A percentile compares a stretch with the other conserved stretches of the same genome.
Conservation (phyloP, 148 eudicot genomes). For the Tetragonia tetragonoides region DNA sequence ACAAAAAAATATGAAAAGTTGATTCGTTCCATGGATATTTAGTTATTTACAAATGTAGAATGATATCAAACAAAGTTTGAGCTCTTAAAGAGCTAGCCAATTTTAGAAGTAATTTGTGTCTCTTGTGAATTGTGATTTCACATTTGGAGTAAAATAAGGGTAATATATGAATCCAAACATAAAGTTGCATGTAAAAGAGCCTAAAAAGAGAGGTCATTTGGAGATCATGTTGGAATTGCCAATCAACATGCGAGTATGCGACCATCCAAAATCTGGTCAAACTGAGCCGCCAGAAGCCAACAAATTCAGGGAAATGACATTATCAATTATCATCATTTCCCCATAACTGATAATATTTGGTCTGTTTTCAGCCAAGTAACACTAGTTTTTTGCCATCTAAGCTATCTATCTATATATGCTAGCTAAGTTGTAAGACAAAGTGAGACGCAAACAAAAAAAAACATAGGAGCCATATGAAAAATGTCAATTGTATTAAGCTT, state of each 20-base stretch:
- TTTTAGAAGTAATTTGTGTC: too few species aligned
- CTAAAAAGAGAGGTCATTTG: background rate
- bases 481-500: background rate
- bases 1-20: too few species aligned
- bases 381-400: background rate
- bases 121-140: too few species aligned
- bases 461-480: background rate
- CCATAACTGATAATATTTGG: background rate
- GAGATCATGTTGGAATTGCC: slow-evolving; percentile 22
- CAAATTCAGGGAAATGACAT: background rate
- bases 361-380: slow-evolving; percentile 21
- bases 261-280: slow-evolving; percentile 13
- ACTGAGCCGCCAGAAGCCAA: slow-evolving; percentile 10
- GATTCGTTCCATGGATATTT: too few species aligned
- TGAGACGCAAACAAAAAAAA: background rate
- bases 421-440: background rate
- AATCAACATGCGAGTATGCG: background rate
- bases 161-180: background rate
- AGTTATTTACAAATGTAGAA: too few species aligned
- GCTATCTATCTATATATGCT: background rate
- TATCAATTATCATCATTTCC: background rate
- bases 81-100: too few species aligned
- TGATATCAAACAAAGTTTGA: too few species aligned
- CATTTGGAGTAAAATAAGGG: too few species aligned
- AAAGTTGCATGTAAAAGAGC: background rate